Conservation (phyloP, 257 asterid genomes). For the Phtheirospermum japonicum region DNA sequence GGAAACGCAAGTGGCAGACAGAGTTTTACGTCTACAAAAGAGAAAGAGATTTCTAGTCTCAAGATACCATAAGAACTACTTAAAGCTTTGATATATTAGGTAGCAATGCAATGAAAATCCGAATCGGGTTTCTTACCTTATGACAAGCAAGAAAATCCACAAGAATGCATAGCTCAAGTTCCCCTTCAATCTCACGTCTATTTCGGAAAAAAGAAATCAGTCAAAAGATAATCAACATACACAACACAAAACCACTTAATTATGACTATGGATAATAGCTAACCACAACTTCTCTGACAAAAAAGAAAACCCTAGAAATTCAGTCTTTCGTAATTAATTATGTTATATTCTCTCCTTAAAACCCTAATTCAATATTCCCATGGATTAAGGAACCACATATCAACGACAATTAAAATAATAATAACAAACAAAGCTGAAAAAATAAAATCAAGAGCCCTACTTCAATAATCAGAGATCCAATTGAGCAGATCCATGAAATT, state of each 20-base stretch:
- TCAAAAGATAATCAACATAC: neutral
- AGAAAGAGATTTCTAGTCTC: too few species aligned
- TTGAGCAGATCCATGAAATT: neutral
- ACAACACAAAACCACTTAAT: neutral
- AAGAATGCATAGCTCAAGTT: slow-evolving; percentile 20
- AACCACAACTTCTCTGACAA: neutral
- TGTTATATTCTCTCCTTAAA: slow-evolving; percentile 1
- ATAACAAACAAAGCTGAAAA: neutral
- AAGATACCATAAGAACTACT: neutral
- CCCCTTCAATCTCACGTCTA: slow-evolving; percentile 25
- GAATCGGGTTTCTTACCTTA: slow-evolving; percentile 74
- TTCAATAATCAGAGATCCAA: neutral
- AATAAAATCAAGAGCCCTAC: slow-evolving; percentile 2
- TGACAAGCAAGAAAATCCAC: slow-evolving; percentile 33
- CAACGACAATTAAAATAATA: slow-evolving; percentile 13
- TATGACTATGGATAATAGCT: neutral
- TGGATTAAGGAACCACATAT: neutral
- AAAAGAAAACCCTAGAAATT: slow-evolving; percentile 4
- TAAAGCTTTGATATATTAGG: neutral
- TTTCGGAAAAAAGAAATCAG: slow-evolving; percentile 11
- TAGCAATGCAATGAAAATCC: slow-evolving; percentile 16
- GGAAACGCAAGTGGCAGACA: too few species aligned
- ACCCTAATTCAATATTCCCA: slow-evolving; percentile 9
- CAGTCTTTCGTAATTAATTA: neutral
- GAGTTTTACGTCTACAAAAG: too few species aligned